A percentile compares a stretch with the other conserved stretches of the same genome.
Evolutionary conservation across 169 alveolate species (phyloP).

Genomic region (Plasmodium vivax): DNA sequence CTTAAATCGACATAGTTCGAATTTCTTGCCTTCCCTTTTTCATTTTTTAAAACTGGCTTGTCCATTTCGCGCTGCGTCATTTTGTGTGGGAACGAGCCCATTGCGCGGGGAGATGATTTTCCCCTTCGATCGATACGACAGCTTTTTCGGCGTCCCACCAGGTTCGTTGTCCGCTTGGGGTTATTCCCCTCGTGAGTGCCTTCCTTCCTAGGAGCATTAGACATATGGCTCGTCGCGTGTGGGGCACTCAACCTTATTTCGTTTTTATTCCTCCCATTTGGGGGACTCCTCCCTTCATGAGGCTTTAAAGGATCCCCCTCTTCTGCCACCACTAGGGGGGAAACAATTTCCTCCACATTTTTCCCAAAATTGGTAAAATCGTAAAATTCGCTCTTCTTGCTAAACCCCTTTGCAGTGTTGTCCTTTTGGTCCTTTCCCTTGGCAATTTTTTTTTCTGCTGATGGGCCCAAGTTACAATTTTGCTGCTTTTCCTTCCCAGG

Average conservation of each 20-base stretch:
- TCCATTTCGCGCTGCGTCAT: not conserved
- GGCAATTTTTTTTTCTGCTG: not conserved
- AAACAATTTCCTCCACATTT: not conserved
- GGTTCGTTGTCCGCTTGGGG: not conserved
- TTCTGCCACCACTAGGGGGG: not conserved
- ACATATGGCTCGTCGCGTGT: not conserved
- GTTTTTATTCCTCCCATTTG: not conserved
- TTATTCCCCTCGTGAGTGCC: not conserved
- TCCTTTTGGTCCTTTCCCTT: not conserved
- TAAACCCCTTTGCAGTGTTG: not conserved
- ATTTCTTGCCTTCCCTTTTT: not conserved
- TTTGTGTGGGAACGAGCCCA: not conserved
- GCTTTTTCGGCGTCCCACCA: not conserved
- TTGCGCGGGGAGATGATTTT: not conserved
- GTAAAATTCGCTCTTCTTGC: not conserved
- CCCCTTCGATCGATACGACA: not conserved
- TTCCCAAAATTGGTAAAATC: not conserved
- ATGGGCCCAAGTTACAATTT: not conserved
- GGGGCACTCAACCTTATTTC: not conserved
- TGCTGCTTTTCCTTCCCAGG: not conserved
- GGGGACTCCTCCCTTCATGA: not conserved
- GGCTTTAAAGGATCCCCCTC: not conserved
- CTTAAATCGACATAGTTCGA: slow-evolving; percentile 46
- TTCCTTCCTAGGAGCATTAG: not conserved
- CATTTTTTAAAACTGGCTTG: not conserved